Conservation (phyloP, 225 moss, liverwort and hornwort species). For the Bryoerythrophyllum caledonicum region DNA sequence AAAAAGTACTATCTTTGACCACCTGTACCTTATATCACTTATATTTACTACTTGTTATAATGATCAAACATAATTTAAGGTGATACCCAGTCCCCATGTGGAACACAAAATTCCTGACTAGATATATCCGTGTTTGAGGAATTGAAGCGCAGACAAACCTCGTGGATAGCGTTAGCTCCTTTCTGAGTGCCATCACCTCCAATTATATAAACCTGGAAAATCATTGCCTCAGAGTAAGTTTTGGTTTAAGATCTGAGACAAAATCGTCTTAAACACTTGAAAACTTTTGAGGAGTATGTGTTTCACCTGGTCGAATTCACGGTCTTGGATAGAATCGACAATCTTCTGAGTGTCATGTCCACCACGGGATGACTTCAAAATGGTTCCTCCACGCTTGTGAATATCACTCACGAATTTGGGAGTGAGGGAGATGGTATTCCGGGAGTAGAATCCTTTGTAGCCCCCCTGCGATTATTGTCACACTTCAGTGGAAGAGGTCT, state of each 20-base stretch:
- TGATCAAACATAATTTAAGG: neutral
- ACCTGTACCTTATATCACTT: no score
- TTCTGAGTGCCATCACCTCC: conserved; percentile 73
- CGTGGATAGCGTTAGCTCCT: conserved; percentile 55
- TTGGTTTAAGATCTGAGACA: neutral
- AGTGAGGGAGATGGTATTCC: conserved; percentile 48
- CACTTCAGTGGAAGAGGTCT: neutral
- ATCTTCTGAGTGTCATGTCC: conserved; percentile 64
- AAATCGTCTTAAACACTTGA: no score
- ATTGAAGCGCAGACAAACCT: conserved; percentile 30
- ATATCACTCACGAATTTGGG: conserved; percentile 64
- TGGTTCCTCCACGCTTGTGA: conserved; percentile 75
- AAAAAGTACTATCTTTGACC: no score
- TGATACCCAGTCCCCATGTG: neutral
- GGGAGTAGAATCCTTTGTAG: conserved; percentile 69
- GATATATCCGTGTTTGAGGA: neutral
- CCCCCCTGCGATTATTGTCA: conserved; percentile 46
- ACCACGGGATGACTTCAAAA: conserved; percentile 71
- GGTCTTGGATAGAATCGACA: conserved; percentile 70
- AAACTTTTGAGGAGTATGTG: neutral
- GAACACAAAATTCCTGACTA: neutral
- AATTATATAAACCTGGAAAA: conserved; percentile 61
- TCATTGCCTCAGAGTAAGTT: neutral
- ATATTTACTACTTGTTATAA: neutral
- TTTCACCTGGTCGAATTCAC: conserved; percentile 63